phyloP scores from a whole-genome alignment of 1,139 yeast species.

The Saccharomyces hybrid region DNA sequence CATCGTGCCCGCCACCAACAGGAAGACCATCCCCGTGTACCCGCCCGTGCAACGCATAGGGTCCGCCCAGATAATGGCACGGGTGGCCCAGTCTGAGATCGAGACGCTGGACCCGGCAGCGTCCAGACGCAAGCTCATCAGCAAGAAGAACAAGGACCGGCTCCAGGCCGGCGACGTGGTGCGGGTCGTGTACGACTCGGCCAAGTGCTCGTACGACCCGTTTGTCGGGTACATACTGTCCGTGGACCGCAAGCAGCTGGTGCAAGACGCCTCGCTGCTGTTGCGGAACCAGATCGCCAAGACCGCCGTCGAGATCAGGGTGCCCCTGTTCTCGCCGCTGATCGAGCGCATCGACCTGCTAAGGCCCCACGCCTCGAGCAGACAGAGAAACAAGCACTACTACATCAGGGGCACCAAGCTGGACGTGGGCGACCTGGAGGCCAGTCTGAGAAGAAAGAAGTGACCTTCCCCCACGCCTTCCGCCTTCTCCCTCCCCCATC shows the following conservation, averaged over 20 bases:
- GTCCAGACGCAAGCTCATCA: constrained; percentile 56
- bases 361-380: constrained; percentile 56
- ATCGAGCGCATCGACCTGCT: constrained; percentile 66
- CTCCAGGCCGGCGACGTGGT: constrained; percentile 77
- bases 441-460: constrained; percentile 31
- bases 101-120: constrained; percentile 64
- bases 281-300: constrained; percentile 73
- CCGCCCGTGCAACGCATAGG: constrained; percentile 25
- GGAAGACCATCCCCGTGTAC: constrained; percentile 32
- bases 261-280: constrained; percentile 55
- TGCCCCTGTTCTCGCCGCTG: constrained; percentile 72
- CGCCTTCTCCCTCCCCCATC: no score
- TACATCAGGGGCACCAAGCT: constrained; percentile 76
- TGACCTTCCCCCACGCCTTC: background rate
- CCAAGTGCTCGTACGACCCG: constrained; percentile 44
- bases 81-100: constrained; percentile 14
- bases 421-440: constrained; percentile 75
- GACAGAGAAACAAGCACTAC: constrained; percentile 77
- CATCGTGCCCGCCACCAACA: constrained; percentile 18
- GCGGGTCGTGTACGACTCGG: constrained; percentile 63
- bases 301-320: constrained; percentile 72
- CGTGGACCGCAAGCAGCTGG: constrained; percentile 50
- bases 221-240: constrained; percentile 73
- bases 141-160: constrained; percentile 40
- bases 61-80: constrained; percentile 10